Conservation (phyloP, 306 rosid species). For the Casuarina glauca region DNA sequence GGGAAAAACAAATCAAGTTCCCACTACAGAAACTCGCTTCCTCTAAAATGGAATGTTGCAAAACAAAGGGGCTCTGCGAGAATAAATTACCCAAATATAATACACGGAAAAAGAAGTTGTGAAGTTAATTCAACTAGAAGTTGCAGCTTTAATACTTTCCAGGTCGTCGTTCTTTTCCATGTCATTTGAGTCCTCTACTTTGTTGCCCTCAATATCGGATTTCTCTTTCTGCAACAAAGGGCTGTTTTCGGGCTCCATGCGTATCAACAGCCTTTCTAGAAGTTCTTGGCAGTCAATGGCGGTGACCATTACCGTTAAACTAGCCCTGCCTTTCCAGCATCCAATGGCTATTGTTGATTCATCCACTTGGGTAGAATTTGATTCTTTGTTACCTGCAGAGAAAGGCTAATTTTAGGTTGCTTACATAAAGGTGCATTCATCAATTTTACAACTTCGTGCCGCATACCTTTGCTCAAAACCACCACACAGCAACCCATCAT, state of each 20-base stretch:
- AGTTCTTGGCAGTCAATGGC: slow-evolving; percentile 90
- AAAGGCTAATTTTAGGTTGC: slow-evolving; percentile 1
- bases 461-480: slow-evolving; percentile 64
- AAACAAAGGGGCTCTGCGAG: neutral
- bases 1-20: neutral
- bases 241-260: slow-evolving; percentile 46
- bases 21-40: neutral
- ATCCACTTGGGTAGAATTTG: slow-evolving; percentile 53
- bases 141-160: slow-evolving; percentile 8
- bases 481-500: slow-evolving; percentile 89
- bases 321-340: slow-evolving; percentile 91
- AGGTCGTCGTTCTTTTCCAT: slow-evolving; percentile 18
- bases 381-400: slow-evolving; percentile 43
- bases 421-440: neutral
- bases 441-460: slow-evolving; percentile 9
- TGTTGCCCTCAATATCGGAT: slow-evolving; percentile 30
- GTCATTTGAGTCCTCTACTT: slow-evolving; percentile 34
- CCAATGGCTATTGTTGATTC: slow-evolving; percentile 90
- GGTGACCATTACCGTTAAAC: slow-evolving; percentile 81
- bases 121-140: slow-evolving; percentile 12
- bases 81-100: neutral
- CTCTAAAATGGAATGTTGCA: neutral
- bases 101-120: slow-evolving; percentile 3
- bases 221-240: slow-evolving; percentile 27
- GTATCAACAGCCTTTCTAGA: slow-evolving; percentile 66